Conservation (phyloP, 805 yeast species). For the Deakozyma indianensis region DNA sequence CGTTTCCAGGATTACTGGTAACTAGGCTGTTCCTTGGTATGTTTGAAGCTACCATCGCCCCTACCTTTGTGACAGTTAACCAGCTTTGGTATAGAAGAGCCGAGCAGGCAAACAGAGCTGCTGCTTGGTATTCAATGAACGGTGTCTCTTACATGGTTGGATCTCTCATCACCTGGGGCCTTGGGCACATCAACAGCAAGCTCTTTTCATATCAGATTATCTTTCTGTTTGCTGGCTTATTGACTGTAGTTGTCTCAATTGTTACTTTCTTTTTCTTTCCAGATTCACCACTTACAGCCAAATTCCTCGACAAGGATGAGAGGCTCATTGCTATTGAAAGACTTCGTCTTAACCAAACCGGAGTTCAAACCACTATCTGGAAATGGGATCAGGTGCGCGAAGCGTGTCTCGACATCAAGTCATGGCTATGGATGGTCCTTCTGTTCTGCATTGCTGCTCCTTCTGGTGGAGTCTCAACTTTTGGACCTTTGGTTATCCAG, state of each 20-base stretch:
- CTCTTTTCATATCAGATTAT: not conserved
- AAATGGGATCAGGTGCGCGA: constrained; percentile 30
- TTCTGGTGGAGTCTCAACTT: constrained; percentile 18
- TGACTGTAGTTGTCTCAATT: constrained; percentile 23
- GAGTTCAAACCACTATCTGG: constrained; percentile 27
- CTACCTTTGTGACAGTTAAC: constrained; percentile 36
- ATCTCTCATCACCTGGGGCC: constrained; percentile 40
- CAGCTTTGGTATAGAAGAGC: constrained; percentile 38
- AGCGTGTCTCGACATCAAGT: constrained; percentile 28
- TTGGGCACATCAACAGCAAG: constrained; percentile 13
- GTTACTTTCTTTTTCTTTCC: constrained; percentile 23
- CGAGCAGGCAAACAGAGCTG: constrained; percentile 32
- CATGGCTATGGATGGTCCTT: constrained; percentile 21
- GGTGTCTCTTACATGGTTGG: constrained; percentile 34
- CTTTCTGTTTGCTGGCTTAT: not conserved
- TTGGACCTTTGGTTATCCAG: constrained; percentile 15
- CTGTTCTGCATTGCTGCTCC: constrained; percentile 17
- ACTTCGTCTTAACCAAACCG: constrained; percentile 25
- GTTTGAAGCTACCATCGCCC: constrained; percentile 36
- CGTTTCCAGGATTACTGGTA: constrained; percentile 30
- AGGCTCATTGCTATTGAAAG: constrained; percentile 22
- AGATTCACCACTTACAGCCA: constrained; percentile 33
- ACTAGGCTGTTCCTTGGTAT: constrained; percentile 31
- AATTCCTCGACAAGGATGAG: constrained; percentile 29
- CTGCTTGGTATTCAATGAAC: constrained; percentile 22